Evolutionary conservation across 225 moss, liverwort and hornwort genomes (phyloP), one percentile per base, ranked within the genome.

Genomic region (Straminergon stramineum): DNA sequence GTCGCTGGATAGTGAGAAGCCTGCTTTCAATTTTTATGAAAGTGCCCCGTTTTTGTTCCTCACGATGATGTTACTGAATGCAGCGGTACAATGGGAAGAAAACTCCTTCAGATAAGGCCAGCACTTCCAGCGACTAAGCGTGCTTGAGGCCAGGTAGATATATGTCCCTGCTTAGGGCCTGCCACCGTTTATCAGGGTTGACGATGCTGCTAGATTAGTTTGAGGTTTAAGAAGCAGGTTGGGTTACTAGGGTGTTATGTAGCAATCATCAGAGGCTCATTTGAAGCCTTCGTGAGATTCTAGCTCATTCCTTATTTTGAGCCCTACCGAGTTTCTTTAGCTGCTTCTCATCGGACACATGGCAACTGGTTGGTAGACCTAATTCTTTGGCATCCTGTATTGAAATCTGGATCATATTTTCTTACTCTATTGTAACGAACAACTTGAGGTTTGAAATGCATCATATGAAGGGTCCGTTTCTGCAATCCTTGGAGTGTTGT

Each of bases 71-170:
- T 88, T 84, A 58, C 66, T 91, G 82, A 83, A 81, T 95, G 95
- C 97, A 99, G 97, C 95, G 96, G 87, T 99, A 97, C 91, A 84
- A 78, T 91, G 99, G 99, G 89, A 99, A 99, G 96, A 97, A 95
- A 89, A 35, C 91, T 80, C 85, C 94, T 88, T 94, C 97, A 92
- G 97, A 99, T 90, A 99, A 99, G 96, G 97, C 99, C 94, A 97
- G 96, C 96, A 96, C 99, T 93, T 99, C 99, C 94, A 97, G 96
- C 95, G 99, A 97, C 89, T 99, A 95, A 91, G 70, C 85, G 89
- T 90, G 93, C 88, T 92, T 92, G 94, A 93, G 91, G 88, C 90
- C 85, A 91, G 90, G 90, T 94, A 89, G 93, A 88, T 86, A 74
- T 90, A 80, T 88, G 88, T 85, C 78, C 81, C 78, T 93, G 87